phyloP scores from a whole-genome alignment of 1,284 basidiomycete genomes.

The Apiotrichum sp. region DNA sequence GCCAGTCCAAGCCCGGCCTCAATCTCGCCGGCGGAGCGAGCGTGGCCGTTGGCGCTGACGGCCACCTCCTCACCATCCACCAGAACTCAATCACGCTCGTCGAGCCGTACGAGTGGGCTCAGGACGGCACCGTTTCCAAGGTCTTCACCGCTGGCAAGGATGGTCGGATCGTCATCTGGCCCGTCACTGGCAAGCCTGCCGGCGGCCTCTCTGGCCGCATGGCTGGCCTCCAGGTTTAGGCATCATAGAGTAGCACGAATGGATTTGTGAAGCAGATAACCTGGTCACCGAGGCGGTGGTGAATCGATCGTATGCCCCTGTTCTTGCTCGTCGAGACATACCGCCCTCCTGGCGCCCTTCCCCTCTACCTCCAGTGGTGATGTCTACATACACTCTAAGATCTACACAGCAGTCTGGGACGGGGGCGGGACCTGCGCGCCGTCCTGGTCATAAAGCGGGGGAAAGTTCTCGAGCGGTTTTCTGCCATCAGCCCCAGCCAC shows the following conservation, averaged over 20 bases:
- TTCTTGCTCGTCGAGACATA: too few relatives aligned
- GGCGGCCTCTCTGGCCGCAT: conserved; percentile 27
- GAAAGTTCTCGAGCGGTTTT: conserved; percentile 38
- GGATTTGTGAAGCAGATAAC: not conserved
- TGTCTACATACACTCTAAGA: not conserved
- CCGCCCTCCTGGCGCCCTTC: too few relatives aligned
- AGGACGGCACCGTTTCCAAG: conserved; percentile 59
- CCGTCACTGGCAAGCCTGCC: conserved; percentile 47
- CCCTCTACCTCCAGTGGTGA: not conserved
- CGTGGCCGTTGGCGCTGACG: conserved; percentile 48
- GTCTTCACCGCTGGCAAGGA: conserved; percentile 94
- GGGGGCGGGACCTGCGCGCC: not conserved
- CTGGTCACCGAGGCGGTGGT: too few relatives aligned
- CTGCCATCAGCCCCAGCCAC: conserved; percentile 9
- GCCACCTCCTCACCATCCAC: conserved; percentile 75
- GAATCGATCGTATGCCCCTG: too few relatives aligned
- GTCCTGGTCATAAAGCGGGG: conserved; percentile 33
- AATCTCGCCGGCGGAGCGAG: conserved; percentile 40
- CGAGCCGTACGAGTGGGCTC: conserved; percentile 62
- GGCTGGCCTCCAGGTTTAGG: conserved; percentile 24
- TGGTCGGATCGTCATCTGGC: conserved; percentile 89
- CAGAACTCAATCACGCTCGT: conserved; percentile 98
- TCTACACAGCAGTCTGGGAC: not conserved
- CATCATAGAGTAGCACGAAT: not conserved
- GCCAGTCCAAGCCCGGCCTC: conserved; percentile 52